These are phyloP conservation scores for Talaromyces sp. DNA, from an alignment of 2,329 filamentous ascomycete genomes.

Conservation along the genomic window DNA sequence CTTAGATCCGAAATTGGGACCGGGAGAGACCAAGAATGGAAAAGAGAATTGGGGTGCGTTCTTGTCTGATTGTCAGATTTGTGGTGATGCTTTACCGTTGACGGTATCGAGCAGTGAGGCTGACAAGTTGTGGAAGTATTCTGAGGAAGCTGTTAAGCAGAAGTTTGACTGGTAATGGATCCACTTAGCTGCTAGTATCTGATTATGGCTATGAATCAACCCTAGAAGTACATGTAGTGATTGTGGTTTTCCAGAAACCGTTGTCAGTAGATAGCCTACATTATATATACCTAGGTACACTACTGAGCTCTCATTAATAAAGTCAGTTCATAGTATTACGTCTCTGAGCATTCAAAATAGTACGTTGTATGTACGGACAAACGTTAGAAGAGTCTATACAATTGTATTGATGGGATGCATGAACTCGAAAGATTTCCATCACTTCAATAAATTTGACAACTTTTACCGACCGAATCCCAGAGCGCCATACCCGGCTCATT, in stretches of 20 bases:
- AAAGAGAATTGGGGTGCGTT: constrained; percentile 37
- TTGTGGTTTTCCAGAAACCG: background rate
- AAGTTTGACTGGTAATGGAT: constrained; percentile 28
- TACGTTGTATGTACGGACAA: background rate
- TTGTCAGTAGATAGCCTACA: background rate
- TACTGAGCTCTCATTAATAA: background rate
- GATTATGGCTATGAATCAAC: background rate
- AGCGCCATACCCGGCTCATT: background rate
- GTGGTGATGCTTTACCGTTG: constrained; percentile 30
- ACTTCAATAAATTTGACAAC: background rate
- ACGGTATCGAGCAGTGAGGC: constrained; percentile 30
- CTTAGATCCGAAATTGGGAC: constrained; percentile 40
- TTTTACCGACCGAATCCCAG: constrained; percentile 12
- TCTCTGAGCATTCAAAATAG: no score
- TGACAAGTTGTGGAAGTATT: constrained; percentile 46
- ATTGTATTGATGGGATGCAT: background rate
- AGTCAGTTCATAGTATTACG: no score
- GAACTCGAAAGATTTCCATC: background rate
- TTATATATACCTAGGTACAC: background rate
- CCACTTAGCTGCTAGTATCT: no score
- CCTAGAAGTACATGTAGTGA: background rate
- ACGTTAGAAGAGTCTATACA: background rate
- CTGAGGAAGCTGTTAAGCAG: constrained; percentile 44
- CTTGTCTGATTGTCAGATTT: constrained; percentile 41
- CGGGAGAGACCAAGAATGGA: constrained; percentile 17